Evolutionary conservation across 306 rosid genomes (phyloP).

Genomic region (Acacia crassicarpa): DNA sequence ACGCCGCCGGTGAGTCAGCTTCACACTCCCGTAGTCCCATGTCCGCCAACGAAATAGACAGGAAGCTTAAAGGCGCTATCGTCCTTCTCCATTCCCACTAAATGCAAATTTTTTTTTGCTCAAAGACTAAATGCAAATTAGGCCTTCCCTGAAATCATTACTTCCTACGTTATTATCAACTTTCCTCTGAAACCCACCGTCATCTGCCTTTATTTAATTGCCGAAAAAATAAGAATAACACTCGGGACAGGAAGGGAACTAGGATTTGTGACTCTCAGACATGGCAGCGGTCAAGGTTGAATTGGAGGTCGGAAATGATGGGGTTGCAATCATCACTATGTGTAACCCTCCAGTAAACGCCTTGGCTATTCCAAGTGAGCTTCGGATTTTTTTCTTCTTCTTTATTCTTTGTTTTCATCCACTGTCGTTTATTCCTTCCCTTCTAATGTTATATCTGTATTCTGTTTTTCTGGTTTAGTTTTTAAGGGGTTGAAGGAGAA

Average conservation of each 20-base stretch:
- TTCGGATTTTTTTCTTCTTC: background rate
- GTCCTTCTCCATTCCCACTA: background rate
- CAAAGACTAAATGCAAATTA: background rate
- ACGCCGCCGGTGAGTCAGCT: background rate
- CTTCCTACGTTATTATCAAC: background rate
- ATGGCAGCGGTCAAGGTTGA: conserved; percentile 72
- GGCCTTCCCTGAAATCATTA: background rate
- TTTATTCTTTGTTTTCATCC: background rate
- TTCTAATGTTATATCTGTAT: background rate
- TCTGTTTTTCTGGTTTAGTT: conserved; percentile 42
- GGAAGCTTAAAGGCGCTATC: no score
- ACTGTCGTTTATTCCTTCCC: background rate
- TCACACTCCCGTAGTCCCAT: background rate
- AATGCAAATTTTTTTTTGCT: no score
- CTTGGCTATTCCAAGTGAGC: conserved; percentile 67
- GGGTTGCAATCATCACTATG: conserved; percentile 86
- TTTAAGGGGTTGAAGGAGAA: conserved; percentile 64
- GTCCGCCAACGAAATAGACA: background rate
- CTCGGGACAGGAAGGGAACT: conserved; percentile 15
- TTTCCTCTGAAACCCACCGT: conserved; percentile 3
- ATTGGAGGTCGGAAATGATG: conserved; percentile 84
- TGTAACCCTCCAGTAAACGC: conserved; percentile 95
- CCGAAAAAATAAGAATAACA: background rate
- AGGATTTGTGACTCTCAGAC: conserved; percentile 3
- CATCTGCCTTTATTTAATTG: background rate